Evolutionary conservation across 2,329 filamentous ascomycete genomes (phyloP), one percentile per base, ranked within the genome.

Genomic region (Phoma sp.): DNA sequence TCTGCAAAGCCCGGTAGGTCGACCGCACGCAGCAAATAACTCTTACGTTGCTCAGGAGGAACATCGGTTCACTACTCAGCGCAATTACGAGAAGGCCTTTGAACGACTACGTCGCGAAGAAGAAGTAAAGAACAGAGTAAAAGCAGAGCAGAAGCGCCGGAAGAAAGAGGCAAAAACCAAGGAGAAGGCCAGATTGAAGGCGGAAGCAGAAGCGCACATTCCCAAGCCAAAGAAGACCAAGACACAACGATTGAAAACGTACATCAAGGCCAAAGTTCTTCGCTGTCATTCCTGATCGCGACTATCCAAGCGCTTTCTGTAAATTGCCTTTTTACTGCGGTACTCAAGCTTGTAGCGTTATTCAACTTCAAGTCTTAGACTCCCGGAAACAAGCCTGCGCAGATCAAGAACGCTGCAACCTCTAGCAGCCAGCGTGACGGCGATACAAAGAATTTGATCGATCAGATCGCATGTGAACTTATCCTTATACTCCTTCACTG

Each of bases 41-140:
- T 5, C 22, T 13, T 46, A 45, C 22, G 10, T 50, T n/a, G 41
- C 52, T 30, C 44, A 46, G n/a, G 41, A 50, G 25, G 52, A 55
- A 22, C 41, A 50, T n/a, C 30, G 35, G 3, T 37, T 27, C 23
- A 24, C 44, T 18, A 38, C 52, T 6, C 46, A 47, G 29, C 46
- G 43, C 24, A 24, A 39, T 4, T 44, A 50, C 46, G 22, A 29
- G 13, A 45, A 32, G 11, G 47, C 47, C 18, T 55, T 50, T 27
- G 52, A 44, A 37, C 30, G 38, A 10, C 27, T 46, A 11, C 46
- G 52, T 5, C 41, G 22, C 5, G 52, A 55, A 47, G 52, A 50
- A 8, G 41, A 41, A 24, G 7, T 27, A 7, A 49, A 42, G 11
- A 24, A 9, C 18, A 41, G 14, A 5, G 46, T 30, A 18, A 47